Percentiles rank a stretch among this genome's conserved stretches.
Evolutionary conservation across 768 basidiomycete genomes (phyloP).

Genomic region (Grammothele lineata): DNA sequence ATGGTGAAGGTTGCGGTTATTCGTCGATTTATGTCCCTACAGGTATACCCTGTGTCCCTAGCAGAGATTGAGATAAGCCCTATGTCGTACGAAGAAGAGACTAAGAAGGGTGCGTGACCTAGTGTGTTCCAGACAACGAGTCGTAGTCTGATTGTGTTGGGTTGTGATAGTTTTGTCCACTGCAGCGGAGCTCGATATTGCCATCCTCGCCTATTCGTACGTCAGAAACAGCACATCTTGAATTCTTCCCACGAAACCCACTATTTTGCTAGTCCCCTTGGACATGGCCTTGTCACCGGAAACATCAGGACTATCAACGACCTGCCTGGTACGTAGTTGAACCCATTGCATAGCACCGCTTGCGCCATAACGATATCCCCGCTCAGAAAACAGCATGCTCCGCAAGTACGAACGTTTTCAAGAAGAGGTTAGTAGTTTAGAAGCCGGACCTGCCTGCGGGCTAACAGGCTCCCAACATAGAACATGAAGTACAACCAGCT

Average conservation of each 20-base stretch:
- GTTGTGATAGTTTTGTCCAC: slow-evolving; percentile 40
- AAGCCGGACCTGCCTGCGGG: slow-evolving; percentile 18
- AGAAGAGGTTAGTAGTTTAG: slow-evolving; percentile 18
- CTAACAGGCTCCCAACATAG: neutral
- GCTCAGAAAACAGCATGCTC: neutral
- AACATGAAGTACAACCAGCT: slow-evolving; percentile 29
- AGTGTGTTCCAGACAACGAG: no score
- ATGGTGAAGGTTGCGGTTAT: neutral
- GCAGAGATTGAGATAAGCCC: slow-evolving; percentile 67
- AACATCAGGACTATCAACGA: slow-evolving; percentile 36
- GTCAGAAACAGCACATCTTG: slow-evolving; percentile 6
- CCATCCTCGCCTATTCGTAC: slow-evolving; percentile 56
- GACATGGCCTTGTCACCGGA: slow-evolving; percentile 49
- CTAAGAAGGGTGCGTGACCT: slow-evolving; percentile 34
- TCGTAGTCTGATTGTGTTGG: neutral
- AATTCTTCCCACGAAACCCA: neutral
- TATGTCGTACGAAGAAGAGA: slow-evolving; percentile 50
- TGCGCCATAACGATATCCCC: neutral
- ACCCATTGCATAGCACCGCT: neutral
- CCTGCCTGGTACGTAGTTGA: slow-evolving; percentile 9
- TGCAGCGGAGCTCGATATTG: slow-evolving; percentile 47
- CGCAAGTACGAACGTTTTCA: slow-evolving; percentile 1
- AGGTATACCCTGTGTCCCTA: slow-evolving; percentile 48
- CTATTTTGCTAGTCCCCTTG: slow-evolving; percentile 40
- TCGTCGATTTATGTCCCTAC: no score